Evolutionary conservation across 495 filamentous ascomycete species (phyloP).

Genomic region (Podospora tetraspora): DNA sequence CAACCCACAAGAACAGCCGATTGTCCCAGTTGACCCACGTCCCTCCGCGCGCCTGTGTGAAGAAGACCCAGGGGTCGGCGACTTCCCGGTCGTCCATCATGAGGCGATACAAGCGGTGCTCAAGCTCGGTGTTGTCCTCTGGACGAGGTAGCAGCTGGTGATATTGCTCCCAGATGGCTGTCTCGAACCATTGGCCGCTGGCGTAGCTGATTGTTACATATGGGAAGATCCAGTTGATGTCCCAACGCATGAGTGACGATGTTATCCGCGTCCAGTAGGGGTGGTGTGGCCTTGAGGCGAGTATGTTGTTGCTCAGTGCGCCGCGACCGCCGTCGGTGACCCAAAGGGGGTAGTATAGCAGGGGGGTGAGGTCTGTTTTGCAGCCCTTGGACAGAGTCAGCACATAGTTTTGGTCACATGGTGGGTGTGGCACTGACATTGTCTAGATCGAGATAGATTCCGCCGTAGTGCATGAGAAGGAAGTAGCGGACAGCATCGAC

Average conservation of each 20-base stretch:
- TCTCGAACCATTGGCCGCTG: conserved; percentile 79
- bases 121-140: conserved; percentile 9
- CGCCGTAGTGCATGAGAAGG: conserved; percentile 74
- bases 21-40: conserved; percentile 45
- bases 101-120: conserved; percentile 31
- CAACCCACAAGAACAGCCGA: conserved; percentile 26
- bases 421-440: conserved; percentile 52
- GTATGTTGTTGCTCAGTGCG: conserved; percentile 85
- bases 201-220: conserved; percentile 88
- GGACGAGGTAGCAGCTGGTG: conserved; percentile 21
- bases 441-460: conserved; percentile 85
- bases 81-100: conserved; percentile 40
- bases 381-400: conserved; percentile 54
- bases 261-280: conserved; percentile 76
- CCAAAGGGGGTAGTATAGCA: conserved; percentile 78
- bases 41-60: conserved; percentile 38
- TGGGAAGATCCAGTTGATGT: conserved; percentile 71
- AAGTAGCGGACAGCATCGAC: conserved; percentile 89
- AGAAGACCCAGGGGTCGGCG: conserved; percentile 38
- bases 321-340: conserved; percentile 74
- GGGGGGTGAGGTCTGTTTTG: conserved; percentile 72
- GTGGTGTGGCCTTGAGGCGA: conserved; percentile 74
- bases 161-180: conserved; percentile 79
- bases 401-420: neutral
- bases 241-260: conserved; percentile 61